phyloP scores from a whole-genome alignment of 148 eudicot genomes.

The Dysphania ambrosioides region DNA sequence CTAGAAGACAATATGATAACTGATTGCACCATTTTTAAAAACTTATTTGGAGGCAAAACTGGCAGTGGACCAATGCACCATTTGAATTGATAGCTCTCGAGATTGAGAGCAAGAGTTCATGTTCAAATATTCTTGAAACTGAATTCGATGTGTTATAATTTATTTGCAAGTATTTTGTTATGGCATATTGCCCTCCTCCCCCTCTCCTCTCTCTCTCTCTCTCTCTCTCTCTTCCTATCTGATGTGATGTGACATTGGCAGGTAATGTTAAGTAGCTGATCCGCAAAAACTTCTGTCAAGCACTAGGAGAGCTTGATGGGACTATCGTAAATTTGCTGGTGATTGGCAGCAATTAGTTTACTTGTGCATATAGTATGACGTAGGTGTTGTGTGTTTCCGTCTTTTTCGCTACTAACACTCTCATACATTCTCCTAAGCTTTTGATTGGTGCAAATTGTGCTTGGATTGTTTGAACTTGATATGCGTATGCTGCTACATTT shows the following conservation, averaged over 20 bases:
- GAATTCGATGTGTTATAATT: too few species aligned
- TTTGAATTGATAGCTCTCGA: too few species aligned
- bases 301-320: conserved; percentile 19
- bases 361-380: conserved; percentile 15
- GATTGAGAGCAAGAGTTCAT: too few species aligned
- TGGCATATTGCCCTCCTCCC: background rate
- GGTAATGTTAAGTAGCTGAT: conserved; percentile 27
- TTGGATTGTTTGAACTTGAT: background rate
- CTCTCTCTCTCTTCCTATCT: background rate
- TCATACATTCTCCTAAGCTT: background rate
- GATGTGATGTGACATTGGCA: conserved; percentile 11
- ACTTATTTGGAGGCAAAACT: too few species aligned
- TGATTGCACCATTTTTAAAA: too few species aligned
- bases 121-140: too few species aligned
- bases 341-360: background rate
- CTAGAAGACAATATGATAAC: too few species aligned
- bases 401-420: background rate
- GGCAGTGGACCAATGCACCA: too few species aligned
- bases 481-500: too few species aligned
- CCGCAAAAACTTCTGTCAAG: background rate
- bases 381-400: conserved; percentile 21
- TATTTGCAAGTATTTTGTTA: background rate
- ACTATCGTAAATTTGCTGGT: conserved; percentile 11
- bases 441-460: background rate
- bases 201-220: background rate